Evolutionary conservation across 1,139 yeast genomes (phyloP), one percentile per base, ranked within the genome.

Genomic region (Meyerozyma elateridarum): DNA sequence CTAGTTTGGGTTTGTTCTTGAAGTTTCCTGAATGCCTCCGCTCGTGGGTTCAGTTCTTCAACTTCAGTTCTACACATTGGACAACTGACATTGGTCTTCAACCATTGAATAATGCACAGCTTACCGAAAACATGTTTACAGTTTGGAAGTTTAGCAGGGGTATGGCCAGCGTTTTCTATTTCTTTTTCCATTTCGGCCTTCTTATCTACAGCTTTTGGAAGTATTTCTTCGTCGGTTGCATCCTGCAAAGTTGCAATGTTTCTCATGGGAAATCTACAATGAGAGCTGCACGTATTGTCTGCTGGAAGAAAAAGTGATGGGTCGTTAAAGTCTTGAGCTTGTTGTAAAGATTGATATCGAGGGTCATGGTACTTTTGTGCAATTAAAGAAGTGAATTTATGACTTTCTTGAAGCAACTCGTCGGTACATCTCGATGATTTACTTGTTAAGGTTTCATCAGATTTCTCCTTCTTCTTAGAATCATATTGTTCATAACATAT

Each of bases 41-140:
- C 41, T 16, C 45, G 41, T 2, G 60, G 53, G 34, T 52, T 54
- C 28, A 53, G 44, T 30, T 46, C 54, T 35, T 60, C 65, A 14
- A 67, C 71, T 41, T 66, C 70, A 39, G 61, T 57, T n/a, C 73
- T 51, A 36, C 73, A 67, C 29, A 67, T 50, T 7, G 73, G 73
- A 45, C 73, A 67, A 40, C 66, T 63, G 5, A 61, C 69, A 41
- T 64, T 59, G 25, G 49, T 47, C 38, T 58, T 57, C 22, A 67
- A 47, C 73, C 73, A 67, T 37, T 65, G 72, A 4, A 64, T 49
- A 17, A 67, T 62, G 43, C 73, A 67, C 7, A 61, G 46, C 37
- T 57, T 55, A 6, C 73, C 73, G 41, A 67, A 67, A 0, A 64
- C 44, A 42, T 67, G 73, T 9, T 56, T 52, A 42, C 73, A 67